A percentile compares a stretch with the other conserved stretches of the same genome.
These are phyloP conservation scores for Przewalskia tangutica DNA, from an alignment of 257 asterid genomes.

Conservation along the genomic window DNA sequence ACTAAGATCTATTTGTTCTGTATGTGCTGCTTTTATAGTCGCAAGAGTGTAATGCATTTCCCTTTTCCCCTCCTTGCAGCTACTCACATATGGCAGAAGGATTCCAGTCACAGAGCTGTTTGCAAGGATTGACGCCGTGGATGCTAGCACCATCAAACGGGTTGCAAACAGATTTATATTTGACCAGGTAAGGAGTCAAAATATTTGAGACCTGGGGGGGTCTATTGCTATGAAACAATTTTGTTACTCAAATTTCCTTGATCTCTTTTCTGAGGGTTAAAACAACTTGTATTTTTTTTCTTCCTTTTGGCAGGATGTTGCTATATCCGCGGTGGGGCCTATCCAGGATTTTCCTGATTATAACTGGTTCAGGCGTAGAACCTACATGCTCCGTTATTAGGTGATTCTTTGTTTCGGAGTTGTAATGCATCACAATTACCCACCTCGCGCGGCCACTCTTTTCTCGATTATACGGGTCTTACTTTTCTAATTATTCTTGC, in stretches of 20 bases:
- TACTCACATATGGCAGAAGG: slow-evolving; percentile 92
- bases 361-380: slow-evolving; percentile 99
- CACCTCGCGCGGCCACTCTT: not conserved
- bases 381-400: slow-evolving; percentile 98
- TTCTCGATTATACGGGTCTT: not conserved
- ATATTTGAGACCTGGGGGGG: not conserved
- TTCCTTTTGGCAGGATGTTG: slow-evolving; percentile 56
- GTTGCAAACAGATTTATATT: slow-evolving; percentile 85
- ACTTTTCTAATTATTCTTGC: not conserved
- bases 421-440: not conserved
- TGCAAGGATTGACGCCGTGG: slow-evolving; percentile 88
- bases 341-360: slow-evolving; percentile 80
- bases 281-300: not conserved
- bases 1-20: not conserved
- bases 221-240: not conserved
- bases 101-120: slow-evolving; percentile 84
- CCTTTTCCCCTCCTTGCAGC: slow-evolving; percentile 36
- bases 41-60: not conserved
- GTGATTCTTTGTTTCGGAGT: not conserved
- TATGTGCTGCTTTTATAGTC: not conserved
- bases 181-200: slow-evolving; percentile 46
- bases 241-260: not conserved
- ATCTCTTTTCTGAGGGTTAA: not conserved
- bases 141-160: slow-evolving; percentile 73
- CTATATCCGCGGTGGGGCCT: slow-evolving; percentile 74